phyloP scores from a whole-genome alignment of 1,139 yeast genomes.

The Hyphopichia khmerensis region DNA sequence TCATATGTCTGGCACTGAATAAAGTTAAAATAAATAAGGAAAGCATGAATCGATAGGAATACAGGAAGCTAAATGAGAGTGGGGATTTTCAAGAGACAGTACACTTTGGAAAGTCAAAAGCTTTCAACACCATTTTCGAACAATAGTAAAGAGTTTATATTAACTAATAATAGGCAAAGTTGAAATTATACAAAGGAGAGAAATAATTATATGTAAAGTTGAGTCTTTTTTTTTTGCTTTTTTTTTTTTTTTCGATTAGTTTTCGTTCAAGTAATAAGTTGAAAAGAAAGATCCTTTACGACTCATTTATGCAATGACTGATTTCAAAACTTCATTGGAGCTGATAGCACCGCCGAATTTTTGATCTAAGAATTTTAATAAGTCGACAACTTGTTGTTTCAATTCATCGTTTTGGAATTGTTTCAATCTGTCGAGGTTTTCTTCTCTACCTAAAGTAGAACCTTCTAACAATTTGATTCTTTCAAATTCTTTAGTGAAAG shows the following conservation, averaged over 20 bases:
- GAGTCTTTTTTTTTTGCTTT: background rate
- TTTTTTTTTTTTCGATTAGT: background rate
- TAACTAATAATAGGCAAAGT: background rate
- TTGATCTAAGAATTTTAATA: conserved; percentile 71
- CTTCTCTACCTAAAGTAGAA: conserved; percentile 81
- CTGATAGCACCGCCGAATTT: conserved; percentile 63
- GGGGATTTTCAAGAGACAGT: too few species aligned
- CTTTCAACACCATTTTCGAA: background rate
- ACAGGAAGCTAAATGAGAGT: too few species aligned
- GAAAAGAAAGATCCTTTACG: background rate
- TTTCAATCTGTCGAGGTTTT: conserved; percentile 70
- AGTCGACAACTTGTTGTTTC: conserved; percentile 61
- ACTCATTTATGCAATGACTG: conserved; percentile 43
- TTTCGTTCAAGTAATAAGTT: too few species aligned
- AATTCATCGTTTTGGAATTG: conserved; percentile 74
- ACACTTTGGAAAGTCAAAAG: too few species aligned
- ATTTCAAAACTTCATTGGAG: conserved; percentile 52
- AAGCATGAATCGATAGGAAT: too few species aligned
- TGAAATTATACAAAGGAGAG: background rate
- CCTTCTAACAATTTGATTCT: conserved; percentile 66
- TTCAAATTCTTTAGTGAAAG: conserved; percentile 73
- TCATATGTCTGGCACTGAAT: too few species aligned
- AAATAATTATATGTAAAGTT: background rate
- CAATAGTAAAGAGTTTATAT: background rate
- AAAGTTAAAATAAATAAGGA: too few species aligned